Evolutionary conservation across 2,329 filamentous ascomycete genomes (phyloP).

Genomic region (Alternaria postmessia): DNA sequence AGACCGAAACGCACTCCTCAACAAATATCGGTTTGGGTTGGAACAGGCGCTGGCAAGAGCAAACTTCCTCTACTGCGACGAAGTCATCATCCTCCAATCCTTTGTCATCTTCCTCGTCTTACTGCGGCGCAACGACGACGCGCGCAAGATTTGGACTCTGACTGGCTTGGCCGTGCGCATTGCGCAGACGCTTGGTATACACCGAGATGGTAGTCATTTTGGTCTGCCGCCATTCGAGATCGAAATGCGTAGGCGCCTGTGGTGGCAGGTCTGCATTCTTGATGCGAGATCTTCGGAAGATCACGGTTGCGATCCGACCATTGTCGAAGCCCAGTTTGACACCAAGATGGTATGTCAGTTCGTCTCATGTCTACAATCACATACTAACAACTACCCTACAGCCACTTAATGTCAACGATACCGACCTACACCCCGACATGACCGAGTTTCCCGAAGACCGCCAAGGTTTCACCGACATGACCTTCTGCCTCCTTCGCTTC

Average conservation of each 20-base stretch:
- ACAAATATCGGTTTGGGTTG: conserved; percentile 67
- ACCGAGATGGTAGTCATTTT: conserved; percentile 66
- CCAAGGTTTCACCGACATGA: conserved; percentile 66
- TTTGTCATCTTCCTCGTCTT: conserved; percentile 69
- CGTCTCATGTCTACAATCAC: too few species aligned
- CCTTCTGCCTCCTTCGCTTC: conserved; percentile 63
- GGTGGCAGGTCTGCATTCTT: conserved; percentile 67
- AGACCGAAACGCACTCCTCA: conserved; percentile 59
- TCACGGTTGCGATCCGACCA: conserved; percentile 69
- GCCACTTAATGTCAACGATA: conserved; percentile 66
- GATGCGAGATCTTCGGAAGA: conserved; percentile 69
- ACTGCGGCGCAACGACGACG: conserved; percentile 60
- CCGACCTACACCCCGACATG: conserved; percentile 60
- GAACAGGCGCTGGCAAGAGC: conserved; percentile 71
- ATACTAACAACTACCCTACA: conserved; percentile 21
- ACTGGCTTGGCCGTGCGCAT: conserved; percentile 67
- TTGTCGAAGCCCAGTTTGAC: conserved; percentile 66
- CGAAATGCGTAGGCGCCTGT: conserved; percentile 67
- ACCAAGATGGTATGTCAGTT: conserved; percentile 57
- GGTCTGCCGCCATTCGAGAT: conserved; percentile 66
- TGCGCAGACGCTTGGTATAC: conserved; percentile 66
- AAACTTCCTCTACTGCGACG: conserved; percentile 69
- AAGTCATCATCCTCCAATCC: conserved; percentile 68
- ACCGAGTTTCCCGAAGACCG: conserved; percentile 58
- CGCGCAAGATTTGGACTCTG: conserved; percentile 65